These are phyloP conservation scores for Plantago major DNA, from an alignment of 257 asterid species.

Conservation along the genomic window DNA sequence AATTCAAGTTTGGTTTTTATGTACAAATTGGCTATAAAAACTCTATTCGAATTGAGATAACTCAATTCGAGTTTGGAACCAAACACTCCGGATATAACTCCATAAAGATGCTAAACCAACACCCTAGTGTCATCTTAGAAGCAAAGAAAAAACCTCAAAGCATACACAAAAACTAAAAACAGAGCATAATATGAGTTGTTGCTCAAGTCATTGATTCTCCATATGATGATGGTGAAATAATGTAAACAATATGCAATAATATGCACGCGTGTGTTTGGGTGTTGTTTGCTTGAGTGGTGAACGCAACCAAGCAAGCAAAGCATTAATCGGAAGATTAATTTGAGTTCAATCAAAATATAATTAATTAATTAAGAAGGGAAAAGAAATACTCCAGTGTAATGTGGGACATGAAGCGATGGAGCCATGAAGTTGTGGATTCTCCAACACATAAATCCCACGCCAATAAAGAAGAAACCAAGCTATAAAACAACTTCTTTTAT, in stretches of 20 bases:
- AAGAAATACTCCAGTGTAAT: background rate
- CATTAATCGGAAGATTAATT: background rate
- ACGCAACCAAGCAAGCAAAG: conserved; percentile 30
- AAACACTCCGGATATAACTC: too few relatives aligned
- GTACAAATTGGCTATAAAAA: too few relatives aligned
- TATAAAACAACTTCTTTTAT: background rate
- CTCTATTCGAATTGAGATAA: too few relatives aligned
- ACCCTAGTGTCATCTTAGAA: too few relatives aligned
- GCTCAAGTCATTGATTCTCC: too few relatives aligned
- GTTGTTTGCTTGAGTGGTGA: conserved; percentile 29
- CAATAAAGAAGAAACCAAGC: conserved; percentile 24
- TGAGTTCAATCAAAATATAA: background rate
- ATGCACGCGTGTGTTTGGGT: conserved; percentile 37
- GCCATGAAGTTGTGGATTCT: conserved; percentile 50
- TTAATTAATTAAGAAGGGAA: conserved; percentile 3
- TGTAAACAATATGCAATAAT: background rate
- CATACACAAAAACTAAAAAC: too few relatives aligned
- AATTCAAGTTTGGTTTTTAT: too few relatives aligned
- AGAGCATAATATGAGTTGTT: too few relatives aligned
- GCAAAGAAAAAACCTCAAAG: too few relatives aligned
- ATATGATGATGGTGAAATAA: too few relatives aligned
- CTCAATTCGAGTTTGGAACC: too few relatives aligned
- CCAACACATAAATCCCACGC: conserved; percentile 50
- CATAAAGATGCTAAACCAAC: too few relatives aligned
- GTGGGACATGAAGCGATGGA: conserved; percentile 33